Percentiles rank a stretch among this genome's conserved stretches.
These are phyloP conservation scores for Amanita inopinata DNA, from an alignment of 768 basidiomycete species.

Conservation along the genomic window DNA sequence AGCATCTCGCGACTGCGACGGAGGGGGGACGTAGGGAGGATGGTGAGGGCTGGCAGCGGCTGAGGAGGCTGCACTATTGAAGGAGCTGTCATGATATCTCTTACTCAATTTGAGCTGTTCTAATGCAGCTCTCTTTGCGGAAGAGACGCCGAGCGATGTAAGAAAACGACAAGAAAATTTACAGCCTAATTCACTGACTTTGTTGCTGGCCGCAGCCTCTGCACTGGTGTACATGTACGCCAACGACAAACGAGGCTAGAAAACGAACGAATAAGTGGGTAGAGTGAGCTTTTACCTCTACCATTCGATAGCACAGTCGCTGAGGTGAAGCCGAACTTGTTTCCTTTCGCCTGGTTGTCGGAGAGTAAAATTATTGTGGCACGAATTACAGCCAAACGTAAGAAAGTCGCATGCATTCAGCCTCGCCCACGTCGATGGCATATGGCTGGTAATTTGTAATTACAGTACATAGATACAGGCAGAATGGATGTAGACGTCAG, in stretches of 20 bases:
- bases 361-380: slow-evolving; percentile 2
- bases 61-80: slow-evolving; percentile 18
- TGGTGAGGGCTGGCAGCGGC: slow-evolving; percentile 15
- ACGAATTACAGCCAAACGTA: no score
- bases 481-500: no score
- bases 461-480: no score
- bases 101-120: slow-evolving; percentile 39
- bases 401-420: no score
- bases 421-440: no score
- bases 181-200: slow-evolving; percentile 34
- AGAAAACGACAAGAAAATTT: slow-evolving; percentile 6
- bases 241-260: slow-evolving; percentile 9
- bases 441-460: no score
- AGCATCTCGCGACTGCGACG: slow-evolving; percentile 68
- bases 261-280: slow-evolving; percentile 3
- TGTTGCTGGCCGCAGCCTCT: slow-evolving; percentile 35
- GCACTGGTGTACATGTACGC: slow-evolving; percentile 38
- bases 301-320: background rate
- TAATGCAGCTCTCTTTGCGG: slow-evolving; percentile 32
- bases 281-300: background rate
- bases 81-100: slow-evolving; percentile 22
- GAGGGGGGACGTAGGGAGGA: slow-evolving; percentile 28
- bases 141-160: slow-evolving; percentile 10
- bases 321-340: background rate
- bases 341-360: background rate